Evolutionary conservation across 257 asterid genomes (phyloP), one percentile per base, ranked within the genome.

Genomic region (Solanum bulbocastanum): DNA sequence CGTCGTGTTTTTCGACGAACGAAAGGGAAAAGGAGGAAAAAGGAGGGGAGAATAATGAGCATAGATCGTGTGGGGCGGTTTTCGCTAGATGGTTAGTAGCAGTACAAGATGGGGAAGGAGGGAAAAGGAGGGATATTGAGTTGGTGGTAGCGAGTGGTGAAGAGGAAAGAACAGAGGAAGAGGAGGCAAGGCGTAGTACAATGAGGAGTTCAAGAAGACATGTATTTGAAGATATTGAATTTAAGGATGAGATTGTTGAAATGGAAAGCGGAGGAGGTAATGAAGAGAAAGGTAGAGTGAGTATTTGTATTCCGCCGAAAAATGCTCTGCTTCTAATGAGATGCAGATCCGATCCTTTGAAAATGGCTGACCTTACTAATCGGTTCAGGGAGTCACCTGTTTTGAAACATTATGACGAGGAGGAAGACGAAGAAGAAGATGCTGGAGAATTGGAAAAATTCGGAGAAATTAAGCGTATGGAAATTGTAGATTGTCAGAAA

Each of bases 331-430:
- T 97, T 86, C 85, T 97, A 79, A 97, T 97, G 99, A 92, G 99
- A 88, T 97, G 99, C 87, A 93, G 98, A 94, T 97, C 99, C 83
- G 99, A 97, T 93, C 99, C 99, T 3, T 90, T 94, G 91, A 94
- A 96, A 90, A 94, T 97, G 95, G 98, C 99, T 5, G 90, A 93
- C 88, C 95, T 97, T 13, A 89, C 95, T 2, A 92, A 90, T 89
- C 88, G 95, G 4, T 93, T 91, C 83, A 96, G 96, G 91, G 99
- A 94, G 83, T 88, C 92, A 4, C 91, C 94, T 37, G 90, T 87
- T 56, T 71, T 83, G 1, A 84, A 69, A 4, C 83, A 84, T 37
- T 90, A 75, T 4, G 89, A 83, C 4, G 86, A 83, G 40, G 91
- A 83, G 22, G 91, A 87, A 1, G 92, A 89, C 2, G 93, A 91